Base-by-base conservation (phyloP, 768 basidiomycete genomes). In the Sarcomyxa edulis region DNA sequence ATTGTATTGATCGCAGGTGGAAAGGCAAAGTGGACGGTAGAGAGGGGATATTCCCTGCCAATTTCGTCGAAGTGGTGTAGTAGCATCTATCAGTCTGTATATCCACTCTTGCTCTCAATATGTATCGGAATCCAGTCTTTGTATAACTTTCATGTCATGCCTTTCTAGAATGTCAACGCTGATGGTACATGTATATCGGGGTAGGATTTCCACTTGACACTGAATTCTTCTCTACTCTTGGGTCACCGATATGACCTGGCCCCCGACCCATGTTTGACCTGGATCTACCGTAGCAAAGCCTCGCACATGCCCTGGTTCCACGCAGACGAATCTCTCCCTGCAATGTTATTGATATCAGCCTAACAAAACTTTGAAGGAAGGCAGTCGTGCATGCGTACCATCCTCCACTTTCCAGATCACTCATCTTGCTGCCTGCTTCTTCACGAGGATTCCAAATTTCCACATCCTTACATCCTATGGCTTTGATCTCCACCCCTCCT, bases 401-500 rank as follows among this genome's bases (percentile, higher is more conserved):
- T 56, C 94, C 95, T 0, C 74, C 72, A 5, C 74, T 71, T 53
- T 97, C 90, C 90, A 99, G 90, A 54, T 99, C 95, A 10, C 59
- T 78, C 7, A 98, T 84, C 51, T 76, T 82, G 18, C 66, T 64
- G 0, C 91, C 91, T 9, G 59, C 68, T 43, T 72, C 76, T 22
- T 65, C 68, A 49, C 78, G 79, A 6, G 96, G 95, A 65, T 99
- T 98, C 95, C 96, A 98, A 28, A 95, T 65, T n/a, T 92, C 91
- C 6, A 92, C 76, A 43, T 91, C 83, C 52, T 81, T 83, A 46
- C 89, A 63, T 29, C 73, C 70, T 12, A 42, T 55, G 12, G 71
- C 66, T 42, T 56, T 68, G 31, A 90, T 62, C 29, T 65, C 61
- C 15, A 89, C 42, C 0, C 73, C 71, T 5, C 77, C 78, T 2